Base-by-base conservation (phyloP, 2,329 filamentous ascomycete species). In the Didymella keratinophila region DNA sequence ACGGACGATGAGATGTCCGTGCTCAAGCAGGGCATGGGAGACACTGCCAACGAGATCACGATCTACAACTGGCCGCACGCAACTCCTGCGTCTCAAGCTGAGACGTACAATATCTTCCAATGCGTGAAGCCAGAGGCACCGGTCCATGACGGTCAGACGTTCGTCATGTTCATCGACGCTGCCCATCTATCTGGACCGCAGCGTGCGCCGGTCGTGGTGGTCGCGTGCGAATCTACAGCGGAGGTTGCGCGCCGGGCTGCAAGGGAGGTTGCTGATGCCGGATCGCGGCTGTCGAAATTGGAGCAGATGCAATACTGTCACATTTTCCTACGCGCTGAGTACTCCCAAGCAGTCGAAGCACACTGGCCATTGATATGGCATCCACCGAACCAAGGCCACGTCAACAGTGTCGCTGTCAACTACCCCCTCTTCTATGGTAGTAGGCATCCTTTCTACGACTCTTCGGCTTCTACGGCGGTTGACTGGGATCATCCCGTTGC, bases 1-100 rank as follows among this genome's bases (percentile, higher is more conserved):
- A 58, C 49, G 14, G 48, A 58, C 20, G 12, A 52, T 21, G 55
- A 53, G 30, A 49, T 58, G 3, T 25, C 6, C 9, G 34, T 8
- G 1, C 32, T 58, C 3, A 52, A 42, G 27, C 42, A 47, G 12
- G 55, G 48, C 4, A 58, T 52, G 23, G 48, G 55, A 34, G 48
- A 46, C 14, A 43, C 55, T n/a, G n/a, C 48, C 18, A 11, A 49
- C 21, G 55, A 58, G 21, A 43, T 61, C 12, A 36, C 20, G 2
- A 54, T 61, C 43, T 52, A 61, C 20, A 57, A 57, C 30, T 61
- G 55, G 54, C 55, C 54, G 12, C 42, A 48, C 42, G 42, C 41
- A 34, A 47, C 47, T 18, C 55, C 55, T 28, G 55, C 55, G 7
- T 58, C 55, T 18, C 48, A 58, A 43, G 48, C 48, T 21, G 48